Conservation (phyloP, 2,329 filamentous ascomycete species). For the Beauveria sp. region DNA sequence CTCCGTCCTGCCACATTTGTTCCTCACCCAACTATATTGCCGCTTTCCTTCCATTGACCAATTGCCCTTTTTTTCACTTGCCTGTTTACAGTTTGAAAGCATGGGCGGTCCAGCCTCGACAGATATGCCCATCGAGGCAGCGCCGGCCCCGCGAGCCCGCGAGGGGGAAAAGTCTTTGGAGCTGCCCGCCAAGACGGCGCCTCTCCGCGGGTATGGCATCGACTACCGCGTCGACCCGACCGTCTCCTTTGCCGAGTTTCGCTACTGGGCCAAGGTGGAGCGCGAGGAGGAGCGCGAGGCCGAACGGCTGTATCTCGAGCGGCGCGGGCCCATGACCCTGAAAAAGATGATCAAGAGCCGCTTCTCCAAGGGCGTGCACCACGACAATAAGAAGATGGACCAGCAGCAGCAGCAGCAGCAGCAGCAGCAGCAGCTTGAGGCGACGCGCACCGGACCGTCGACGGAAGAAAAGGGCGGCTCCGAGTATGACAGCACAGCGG, state of each 20-base stretch:
- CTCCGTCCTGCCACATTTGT: not conserved
- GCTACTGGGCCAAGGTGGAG: conserved; percentile 17
- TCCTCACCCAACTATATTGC: no score
- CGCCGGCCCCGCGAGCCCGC: not conserved
- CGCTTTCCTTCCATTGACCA: no score
- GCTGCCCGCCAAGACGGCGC: not conserved
- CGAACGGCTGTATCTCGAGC: conserved; percentile 13
- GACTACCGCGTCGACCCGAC: conserved; percentile 9
- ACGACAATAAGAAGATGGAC: conserved; percentile 8
- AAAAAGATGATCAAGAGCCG: conserved; percentile 13
- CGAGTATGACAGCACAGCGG: not conserved
- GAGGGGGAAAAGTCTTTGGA: not conserved
- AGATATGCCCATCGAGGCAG: not conserved
- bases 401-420: not conserved
- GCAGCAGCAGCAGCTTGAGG: not conserved
- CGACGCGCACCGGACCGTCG: not conserved
- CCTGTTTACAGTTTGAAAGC: not conserved
- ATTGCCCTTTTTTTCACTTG: not conserved
- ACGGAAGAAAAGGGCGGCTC: not conserved
- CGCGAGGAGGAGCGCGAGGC: conserved; percentile 16
- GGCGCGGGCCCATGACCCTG: conserved; percentile 12
- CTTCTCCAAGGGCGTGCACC: conserved; percentile 14
- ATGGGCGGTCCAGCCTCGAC: not conserved
- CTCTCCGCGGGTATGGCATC: not conserved
- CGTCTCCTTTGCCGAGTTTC: conserved; percentile 16